Conservation (phyloP, 2,329 filamentous ascomycete species). For the Aspergillus fischeri region DNA sequence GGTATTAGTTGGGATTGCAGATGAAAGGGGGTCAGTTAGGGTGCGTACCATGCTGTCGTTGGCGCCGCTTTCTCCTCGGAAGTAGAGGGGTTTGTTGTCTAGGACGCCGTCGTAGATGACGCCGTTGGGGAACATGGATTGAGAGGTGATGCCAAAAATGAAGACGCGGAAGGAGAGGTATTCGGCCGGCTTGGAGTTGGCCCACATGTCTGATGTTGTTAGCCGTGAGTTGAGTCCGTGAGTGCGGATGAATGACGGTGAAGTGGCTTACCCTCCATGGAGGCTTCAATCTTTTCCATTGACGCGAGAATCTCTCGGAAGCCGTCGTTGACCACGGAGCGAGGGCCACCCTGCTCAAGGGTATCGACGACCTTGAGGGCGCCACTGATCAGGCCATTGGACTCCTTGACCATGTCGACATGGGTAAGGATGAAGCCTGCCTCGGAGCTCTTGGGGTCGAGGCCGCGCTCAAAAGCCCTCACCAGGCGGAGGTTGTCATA, state of each 20-base stretch:
- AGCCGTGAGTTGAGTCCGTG: not conserved
- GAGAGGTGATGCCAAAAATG: conserved; percentile 91
- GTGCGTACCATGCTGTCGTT: conserved; percentile 77
- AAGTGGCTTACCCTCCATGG: conserved; percentile 64
- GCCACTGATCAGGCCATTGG: conserved; percentile 70
- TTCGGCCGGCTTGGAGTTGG: conserved; percentile 73
- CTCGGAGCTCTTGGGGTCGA: conserved; percentile 82
- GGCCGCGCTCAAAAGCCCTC: conserved; percentile 84
- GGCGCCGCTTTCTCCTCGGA: conserved; percentile 88
- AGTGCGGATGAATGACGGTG: not conserved
- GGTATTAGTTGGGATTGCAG: not conserved
- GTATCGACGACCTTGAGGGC: conserved; percentile 63
- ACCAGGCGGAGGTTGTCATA: conserved; percentile 72
- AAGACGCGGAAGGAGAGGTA: conserved; percentile 93
- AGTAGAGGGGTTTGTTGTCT: conserved; percentile 65
- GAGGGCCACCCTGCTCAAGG: conserved; percentile 46
- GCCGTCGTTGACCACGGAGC: conserved; percentile 60
- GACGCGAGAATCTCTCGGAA: conserved; percentile 59
- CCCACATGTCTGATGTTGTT: conserved; percentile 68
- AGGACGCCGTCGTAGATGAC: conserved; percentile 85
- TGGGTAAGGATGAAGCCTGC: conserved; percentile 95
- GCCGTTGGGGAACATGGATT: conserved; percentile 90
- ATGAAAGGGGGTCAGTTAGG: not conserved
- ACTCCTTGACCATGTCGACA: conserved; percentile 90
- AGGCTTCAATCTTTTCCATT: conserved; percentile 66